Evolutionary conservation across 495 filamentous ascomycete genomes (phyloP).

Genomic region (Penicillium subrubescens): DNA sequence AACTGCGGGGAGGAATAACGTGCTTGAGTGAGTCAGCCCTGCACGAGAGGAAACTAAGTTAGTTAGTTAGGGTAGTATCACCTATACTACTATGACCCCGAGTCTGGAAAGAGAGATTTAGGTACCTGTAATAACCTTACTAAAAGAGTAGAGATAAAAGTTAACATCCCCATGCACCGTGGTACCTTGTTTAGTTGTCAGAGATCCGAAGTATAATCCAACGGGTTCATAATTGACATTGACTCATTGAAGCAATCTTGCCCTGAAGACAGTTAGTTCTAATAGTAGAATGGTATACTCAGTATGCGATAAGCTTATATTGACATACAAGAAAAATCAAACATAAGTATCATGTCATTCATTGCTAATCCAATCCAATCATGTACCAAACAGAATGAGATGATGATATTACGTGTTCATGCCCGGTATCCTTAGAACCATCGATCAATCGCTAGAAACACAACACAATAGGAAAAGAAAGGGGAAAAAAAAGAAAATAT

Average conservation of each 20-base stretch:
- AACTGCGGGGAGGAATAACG: background rate
- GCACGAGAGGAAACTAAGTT: background rate
- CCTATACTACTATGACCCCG: background rate
- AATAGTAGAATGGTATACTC: too few species aligned
- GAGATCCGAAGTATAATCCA: background rate
- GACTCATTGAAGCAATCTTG: background rate
- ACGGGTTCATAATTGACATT: background rate
- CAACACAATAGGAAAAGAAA: constrained; percentile 15
- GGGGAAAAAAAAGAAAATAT: constrained; percentile 20
- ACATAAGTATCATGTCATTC: background rate
- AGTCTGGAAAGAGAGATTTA: background rate
- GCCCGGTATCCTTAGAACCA: constrained; percentile 9
- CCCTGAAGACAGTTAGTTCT: too few species aligned
- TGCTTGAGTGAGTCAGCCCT: background rate
- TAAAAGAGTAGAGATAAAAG: background rate
- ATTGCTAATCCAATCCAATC: constrained; percentile 7
- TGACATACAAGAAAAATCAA: background rate
- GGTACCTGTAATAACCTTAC: background rate
- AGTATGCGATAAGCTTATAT: too few species aligned
- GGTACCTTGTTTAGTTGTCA: background rate
- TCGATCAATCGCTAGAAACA: constrained; percentile 14
- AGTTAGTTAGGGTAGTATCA: too few species aligned
- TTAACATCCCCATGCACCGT: background rate
- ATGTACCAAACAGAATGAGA: constrained; percentile 1
- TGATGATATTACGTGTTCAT: constrained; percentile 7